Percentiles rank a stretch among this genome's conserved stretches.
These are phyloP conservation scores for Stentor coeruleus DNA, from an alignment of 73 alveolate genomes.

Conservation along the genomic window DNA sequence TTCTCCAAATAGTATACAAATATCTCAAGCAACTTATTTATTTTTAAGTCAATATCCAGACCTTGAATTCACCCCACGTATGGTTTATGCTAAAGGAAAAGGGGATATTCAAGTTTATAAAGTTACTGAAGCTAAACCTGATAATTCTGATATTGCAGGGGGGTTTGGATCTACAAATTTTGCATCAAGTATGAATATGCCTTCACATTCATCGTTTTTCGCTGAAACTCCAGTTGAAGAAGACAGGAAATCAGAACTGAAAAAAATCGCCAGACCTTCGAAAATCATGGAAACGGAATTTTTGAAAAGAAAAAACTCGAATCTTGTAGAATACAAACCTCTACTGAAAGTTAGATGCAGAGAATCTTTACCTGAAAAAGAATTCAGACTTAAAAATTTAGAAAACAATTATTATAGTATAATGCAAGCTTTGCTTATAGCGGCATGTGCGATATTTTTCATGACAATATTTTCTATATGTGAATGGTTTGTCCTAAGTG, in stretches of 20 bases:
- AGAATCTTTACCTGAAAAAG: neutral
- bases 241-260: neutral
- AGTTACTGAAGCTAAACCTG: slow-evolving; percentile 12
- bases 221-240: neutral
- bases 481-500: neutral
- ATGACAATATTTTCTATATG: neutral
- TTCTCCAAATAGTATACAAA: neutral
- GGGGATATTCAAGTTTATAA: neutral
- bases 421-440: neutral
- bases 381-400: neutral
- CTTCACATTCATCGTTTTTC: neutral
- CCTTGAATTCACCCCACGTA: neutral
- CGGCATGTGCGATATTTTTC: neutral
- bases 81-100: slow-evolving; percentile 35
- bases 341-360: neutral
- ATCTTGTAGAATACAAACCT: neutral
- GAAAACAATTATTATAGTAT: neutral
- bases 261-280: neutral
- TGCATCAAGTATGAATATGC: neutral
- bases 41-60: neutral
- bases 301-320: neutral
- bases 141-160: neutral
- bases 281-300: no score
- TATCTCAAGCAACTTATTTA: slow-evolving; percentile 19
- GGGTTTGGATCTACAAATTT: neutral